Base-by-base conservation (phyloP, 148 eudicot species). In the Diospyros kaki region DNA sequence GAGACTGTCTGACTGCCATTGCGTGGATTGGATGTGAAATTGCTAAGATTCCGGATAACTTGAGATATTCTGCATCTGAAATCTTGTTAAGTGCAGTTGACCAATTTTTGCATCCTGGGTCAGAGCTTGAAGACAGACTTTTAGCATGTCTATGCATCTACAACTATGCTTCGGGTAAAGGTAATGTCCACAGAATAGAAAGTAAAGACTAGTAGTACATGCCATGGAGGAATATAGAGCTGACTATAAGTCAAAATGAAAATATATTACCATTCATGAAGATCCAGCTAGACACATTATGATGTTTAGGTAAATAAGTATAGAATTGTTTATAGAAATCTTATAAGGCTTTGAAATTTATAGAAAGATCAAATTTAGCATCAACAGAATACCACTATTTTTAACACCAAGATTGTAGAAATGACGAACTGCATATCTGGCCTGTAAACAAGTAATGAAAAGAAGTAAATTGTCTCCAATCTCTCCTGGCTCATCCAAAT, bases 11-110 rank as follows among this genome's bases (percentile, higher is more conserved):
- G n/a, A 76, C 74, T 40, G 76, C 85, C n/a, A 66, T 74, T 48
- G 78, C 90, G 51, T 87, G 88, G 90, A 72, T 87, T 63, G 87
- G 88, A 54, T 79, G 81, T 39, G 85, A 83, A 75, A 80, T 87
- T 48, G 82, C 73, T 18, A 85, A 67, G 54, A 73, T 73, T 64
- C 76, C 83, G 12, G 78, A 85, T 77, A 82, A 83, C 58, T 62
- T 81, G 75, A 85, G 88, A 73, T 55, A 75, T 71, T 62, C 69
- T 9, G 88, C 90, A 15, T 83, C 86, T 81, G 90, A 87, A 77
- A 81, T 83, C 11, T 62, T 87, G 58, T 65, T 87, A 11, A 72
- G 67, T 72, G 76, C 75, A 7, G 79, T 87, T n/a, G 85, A 87
- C 70, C 86, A 81, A 64, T 85, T 65, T 77, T 71, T 87, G 76